Base-by-base conservation (phyloP, 805 yeast genomes). In the Pichia paraexigua region DNA sequence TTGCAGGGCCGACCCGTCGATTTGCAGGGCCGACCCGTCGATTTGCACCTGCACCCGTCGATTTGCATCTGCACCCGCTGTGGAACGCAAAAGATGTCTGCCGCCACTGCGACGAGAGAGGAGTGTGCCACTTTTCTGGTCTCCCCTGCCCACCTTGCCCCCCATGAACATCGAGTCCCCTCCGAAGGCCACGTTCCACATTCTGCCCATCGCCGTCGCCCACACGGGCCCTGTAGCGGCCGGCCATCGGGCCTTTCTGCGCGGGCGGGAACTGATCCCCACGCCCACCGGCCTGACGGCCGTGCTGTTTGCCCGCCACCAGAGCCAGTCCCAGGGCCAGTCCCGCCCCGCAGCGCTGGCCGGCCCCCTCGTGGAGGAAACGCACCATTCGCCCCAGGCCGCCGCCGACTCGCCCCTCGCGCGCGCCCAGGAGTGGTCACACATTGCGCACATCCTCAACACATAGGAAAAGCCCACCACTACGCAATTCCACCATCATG, bases 221-320 rank as follows among this genome's bases (percentile, higher is more conserved):
- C 37, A 32, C 37, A 32, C 37, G 17, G 37, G 37, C 4, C 17
- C 37, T 12, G 37, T 32, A 3, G 8, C 17, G 3, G 37, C 37
- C 37, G 15, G n/a, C 17, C 37, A 32, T 8, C 30, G 37, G n/a
- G 10, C 37, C 15, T 56, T 52, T 35, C 45, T 56, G 25, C 53
- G 59, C 21, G 59, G 59, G 3, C 46, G 57, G 17, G 48, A 52
- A 27, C 25, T 56, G 8, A 37, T 56, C 4, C 56, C 57, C 1
- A 37, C 24, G 41, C 43, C 18, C 39, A 49, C 24, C 9, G 15
- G 8, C 12, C 46, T 27, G 20, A 27, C 8, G 46, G 40, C 45
- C 10, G 39, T 45, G 13, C 12, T 51, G 17, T 37, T 53, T n/a
- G 20, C 45, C 28, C 42, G 41, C 17, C 28, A 30, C 28, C 28